These are phyloP conservation scores for Ilex asprella DNA, from an alignment of 257 asterid species.

Conservation along the genomic window DNA sequence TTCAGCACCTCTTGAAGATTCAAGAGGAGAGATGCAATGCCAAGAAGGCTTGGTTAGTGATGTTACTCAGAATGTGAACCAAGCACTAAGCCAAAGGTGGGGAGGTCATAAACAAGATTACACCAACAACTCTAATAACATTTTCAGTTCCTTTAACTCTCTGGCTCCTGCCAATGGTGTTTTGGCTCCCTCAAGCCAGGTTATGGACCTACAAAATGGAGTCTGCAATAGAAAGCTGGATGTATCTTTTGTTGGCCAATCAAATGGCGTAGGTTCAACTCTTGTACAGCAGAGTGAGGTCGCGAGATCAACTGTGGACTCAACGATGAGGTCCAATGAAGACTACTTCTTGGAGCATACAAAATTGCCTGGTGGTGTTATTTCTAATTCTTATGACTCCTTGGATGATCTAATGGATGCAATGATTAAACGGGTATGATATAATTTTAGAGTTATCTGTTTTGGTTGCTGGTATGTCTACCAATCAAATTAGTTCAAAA, in stretches of 20 bases:
- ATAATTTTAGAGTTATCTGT: constrained; percentile 3
- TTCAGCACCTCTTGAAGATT: constrained; percentile 39
- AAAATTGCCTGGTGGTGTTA: constrained; percentile 41
- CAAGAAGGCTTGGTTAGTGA: constrained; percentile 37
- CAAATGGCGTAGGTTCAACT: constrained; percentile 32
- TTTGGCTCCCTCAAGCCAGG: constrained; percentile 28
- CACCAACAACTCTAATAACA: constrained; percentile 25
- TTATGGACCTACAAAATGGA: constrained; percentile 29
- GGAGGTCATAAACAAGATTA: constrained; percentile 28
- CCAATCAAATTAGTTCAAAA: not conserved
- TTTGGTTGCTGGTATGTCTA: not conserved
- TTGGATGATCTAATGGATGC: constrained; percentile 68
- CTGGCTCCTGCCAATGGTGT: constrained; percentile 31
- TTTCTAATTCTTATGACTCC: constrained; percentile 45
- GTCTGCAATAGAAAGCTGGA: constrained; percentile 36
- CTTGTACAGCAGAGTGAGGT: constrained; percentile 37
- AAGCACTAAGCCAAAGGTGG: constrained; percentile 41
- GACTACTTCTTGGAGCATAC: constrained; percentile 45
- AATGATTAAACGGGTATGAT: constrained; percentile 59
- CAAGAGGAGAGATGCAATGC: constrained; percentile 35
- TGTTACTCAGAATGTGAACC: constrained; percentile 27
- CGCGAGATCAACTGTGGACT: constrained; percentile 21
- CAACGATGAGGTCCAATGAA: constrained; percentile 39
- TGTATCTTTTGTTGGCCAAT: constrained; percentile 34
- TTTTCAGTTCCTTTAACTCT: constrained; percentile 30